phyloP scores from a whole-genome alignment of 352 stramenopile species.

The Elongisporangium anandrum region DNA sequence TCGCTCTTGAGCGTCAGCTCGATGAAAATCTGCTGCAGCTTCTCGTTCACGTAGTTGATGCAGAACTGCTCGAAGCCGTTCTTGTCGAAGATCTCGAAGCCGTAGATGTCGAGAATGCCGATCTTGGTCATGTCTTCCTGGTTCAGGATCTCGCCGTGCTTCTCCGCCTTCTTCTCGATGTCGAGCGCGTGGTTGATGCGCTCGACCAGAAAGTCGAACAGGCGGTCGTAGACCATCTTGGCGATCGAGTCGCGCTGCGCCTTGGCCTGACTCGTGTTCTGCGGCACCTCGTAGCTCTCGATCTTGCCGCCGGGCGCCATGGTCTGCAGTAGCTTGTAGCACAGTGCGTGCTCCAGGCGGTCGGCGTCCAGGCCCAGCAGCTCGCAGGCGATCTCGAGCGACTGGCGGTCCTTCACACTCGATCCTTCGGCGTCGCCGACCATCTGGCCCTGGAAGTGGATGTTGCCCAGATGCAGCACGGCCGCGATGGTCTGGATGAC shows the following conservation, averaged over 20 bases:
- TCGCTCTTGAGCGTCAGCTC: conserved; percentile 87
- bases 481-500: conserved; percentile 80
- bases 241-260: conserved; percentile 94
- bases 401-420: conserved; percentile 34
- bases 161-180: conserved; percentile 79
- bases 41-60: conserved; percentile 95
- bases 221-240: conserved; percentile 94
- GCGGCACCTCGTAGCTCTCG: conserved; percentile 84
- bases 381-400: conserved; percentile 61
- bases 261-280: conserved; percentile 83
- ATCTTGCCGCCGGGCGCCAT: conserved; percentile 82
- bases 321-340: conserved; percentile 83
- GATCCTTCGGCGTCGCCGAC: conserved; percentile 77
- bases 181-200: conserved; percentile 85
- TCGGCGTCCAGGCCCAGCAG: conserved; percentile 63
- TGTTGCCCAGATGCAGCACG: conserved; percentile 77
- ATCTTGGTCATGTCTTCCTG: conserved; percentile 79
- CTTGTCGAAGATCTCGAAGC: conserved; percentile 94
- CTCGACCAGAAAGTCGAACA: conserved; percentile 97
- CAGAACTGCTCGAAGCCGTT: conserved; percentile 96
- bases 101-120: conserved; percentile 96
- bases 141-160: conserved; percentile 70
- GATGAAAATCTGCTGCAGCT: conserved; percentile 92
- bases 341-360: conserved; percentile 65
- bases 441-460: conserved; percentile 54